Percentiles rank a stretch among this genome's conserved stretches.
These are phyloP conservation scores for Phialocephala subalpina DNA, from an alignment of 2,329 filamentous ascomycete genomes.

Conservation along the genomic window DNA sequence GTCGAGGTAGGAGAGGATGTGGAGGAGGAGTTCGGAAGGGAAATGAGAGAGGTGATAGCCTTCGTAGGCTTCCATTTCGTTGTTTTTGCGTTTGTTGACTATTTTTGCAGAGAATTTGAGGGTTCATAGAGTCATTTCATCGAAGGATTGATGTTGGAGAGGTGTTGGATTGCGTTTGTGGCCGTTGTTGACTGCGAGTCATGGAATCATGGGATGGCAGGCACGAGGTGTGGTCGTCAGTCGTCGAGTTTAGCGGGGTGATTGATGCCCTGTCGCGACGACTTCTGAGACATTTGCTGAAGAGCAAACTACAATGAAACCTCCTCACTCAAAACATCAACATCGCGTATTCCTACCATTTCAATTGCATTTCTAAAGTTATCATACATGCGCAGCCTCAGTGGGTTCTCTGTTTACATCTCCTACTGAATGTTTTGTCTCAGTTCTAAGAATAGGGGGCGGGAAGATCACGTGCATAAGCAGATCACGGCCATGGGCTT, in stretches of 20 bases:
- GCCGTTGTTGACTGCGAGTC: neutral
- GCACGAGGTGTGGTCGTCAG: conserved; percentile 15
- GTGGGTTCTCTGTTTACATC: conserved; percentile 12
- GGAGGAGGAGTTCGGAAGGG: conserved; percentile 51
- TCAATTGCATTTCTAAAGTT: neutral
- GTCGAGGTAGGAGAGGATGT: conserved; percentile 52
- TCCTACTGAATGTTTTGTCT: neutral
- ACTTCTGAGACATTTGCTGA: conserved; percentile 17
- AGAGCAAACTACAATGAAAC: conserved; percentile 15
- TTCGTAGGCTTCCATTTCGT: conserved; percentile 9
- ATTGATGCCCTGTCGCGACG: neutral
- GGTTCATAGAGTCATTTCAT: conserved; percentile 10
- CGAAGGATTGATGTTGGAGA: neutral
- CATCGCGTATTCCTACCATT: neutral
- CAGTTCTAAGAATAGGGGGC: neutral
- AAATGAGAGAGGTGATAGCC: conserved; percentile 26
- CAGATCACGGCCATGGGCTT: conserved; percentile 1
- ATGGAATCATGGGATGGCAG: conserved; percentile 4
- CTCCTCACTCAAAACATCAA: neutral
- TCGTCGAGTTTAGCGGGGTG: conserved; percentile 25
- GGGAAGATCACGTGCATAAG: conserved; percentile 7
- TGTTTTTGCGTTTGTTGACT: conserved; percentile 1
- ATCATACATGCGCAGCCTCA: neutral
- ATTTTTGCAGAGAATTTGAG: neutral
- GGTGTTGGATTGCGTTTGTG: conserved; percentile 1